A percentile compares a stretch with the other conserved stretches of the same genome.
Conservation (phyloP, 2,329 filamentous ascomycete genomes). For the Colletotrichum horii region DNA sequence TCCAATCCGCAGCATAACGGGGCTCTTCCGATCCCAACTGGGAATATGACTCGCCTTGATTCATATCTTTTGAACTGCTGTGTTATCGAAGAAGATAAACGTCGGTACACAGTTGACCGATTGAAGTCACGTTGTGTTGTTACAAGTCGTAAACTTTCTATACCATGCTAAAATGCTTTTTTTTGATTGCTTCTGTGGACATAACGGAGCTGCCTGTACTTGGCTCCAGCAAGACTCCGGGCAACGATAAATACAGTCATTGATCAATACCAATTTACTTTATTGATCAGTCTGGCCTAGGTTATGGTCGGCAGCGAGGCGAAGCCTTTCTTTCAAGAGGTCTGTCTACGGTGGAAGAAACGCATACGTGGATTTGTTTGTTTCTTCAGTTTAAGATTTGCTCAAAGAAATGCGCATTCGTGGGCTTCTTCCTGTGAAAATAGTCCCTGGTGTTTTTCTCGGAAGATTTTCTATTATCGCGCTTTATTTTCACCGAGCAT, state of each 20-base stretch:
- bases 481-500: background rate
- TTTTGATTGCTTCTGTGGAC: background rate
- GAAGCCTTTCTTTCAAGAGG: background rate
- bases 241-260: background rate
- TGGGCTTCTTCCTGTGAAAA: background rate
- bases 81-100: background rate
- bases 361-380: background rate
- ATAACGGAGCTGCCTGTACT: background rate
- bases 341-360: background rate
- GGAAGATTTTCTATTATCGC: background rate
- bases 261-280: background rate
- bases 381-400: background rate
- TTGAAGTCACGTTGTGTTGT: background rate
- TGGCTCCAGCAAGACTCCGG: background rate
- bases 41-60: background rate
- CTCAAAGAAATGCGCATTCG: background rate
- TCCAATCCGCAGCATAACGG: background rate
- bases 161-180: background rate
- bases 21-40: background rate
- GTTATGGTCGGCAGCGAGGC: fast-evolving
- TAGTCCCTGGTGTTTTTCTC: background rate
- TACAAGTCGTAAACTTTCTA: background rate
- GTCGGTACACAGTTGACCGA: too few species aligned
- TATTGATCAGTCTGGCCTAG: background rate
- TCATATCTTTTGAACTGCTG: background rate